Evolutionary conservation across 352 stramenopile genomes (phyloP), one percentile per base, ranked within the genome.

Genomic region (Pythium phragmitis): DNA sequence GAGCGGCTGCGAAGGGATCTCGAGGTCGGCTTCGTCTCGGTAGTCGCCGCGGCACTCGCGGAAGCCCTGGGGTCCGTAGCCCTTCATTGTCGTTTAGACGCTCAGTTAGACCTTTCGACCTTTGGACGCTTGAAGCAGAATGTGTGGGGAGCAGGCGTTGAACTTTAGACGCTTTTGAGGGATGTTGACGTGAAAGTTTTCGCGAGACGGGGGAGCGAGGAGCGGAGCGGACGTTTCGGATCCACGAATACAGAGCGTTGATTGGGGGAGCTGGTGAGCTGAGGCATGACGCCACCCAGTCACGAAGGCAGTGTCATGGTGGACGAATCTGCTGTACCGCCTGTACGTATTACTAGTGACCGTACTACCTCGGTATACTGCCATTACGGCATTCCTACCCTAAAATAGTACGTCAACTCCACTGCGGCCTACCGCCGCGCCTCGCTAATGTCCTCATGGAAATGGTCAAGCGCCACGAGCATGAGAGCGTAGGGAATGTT

Each of bases 31-130:
- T 60, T 93, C 82, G 30, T 85, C 71, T 62, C 87, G 88, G 53
- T 94, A 94, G 72, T 98, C 94, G 70, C 98, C 94, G 19, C 70
- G 77, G 73, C 98, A 98, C 63, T 98, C 91, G 72, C 97, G 97
- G 78, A 98, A 98, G 73, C 97, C 98, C 36, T 67, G 61, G 3
- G 79, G 64, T 52, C 74, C 77, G 67, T 81, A 91, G 28, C 26
- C 42, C 14, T 21, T 67, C 48, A 60, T 60, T 28, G 16, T 63
- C 19, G 34, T 6, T 47, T 41, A 56, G 45, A 50, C 45, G 6
- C n/a, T 39, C 26, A 30, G 19, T 17, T 23, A 23, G 17, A 46
- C 23, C 14, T 4, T 30, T 51, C 8, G 55, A 33, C 16, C 14
- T 63, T 54, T 49, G 23, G 52, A 43, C 21, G 33, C 36, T 57